Percentiles rank a stretch among this genome's conserved stretches.
Evolutionary conservation across 495 filamentous ascomycete genomes (phyloP).

Genomic region (Stereocaulon alpinum): DNA sequence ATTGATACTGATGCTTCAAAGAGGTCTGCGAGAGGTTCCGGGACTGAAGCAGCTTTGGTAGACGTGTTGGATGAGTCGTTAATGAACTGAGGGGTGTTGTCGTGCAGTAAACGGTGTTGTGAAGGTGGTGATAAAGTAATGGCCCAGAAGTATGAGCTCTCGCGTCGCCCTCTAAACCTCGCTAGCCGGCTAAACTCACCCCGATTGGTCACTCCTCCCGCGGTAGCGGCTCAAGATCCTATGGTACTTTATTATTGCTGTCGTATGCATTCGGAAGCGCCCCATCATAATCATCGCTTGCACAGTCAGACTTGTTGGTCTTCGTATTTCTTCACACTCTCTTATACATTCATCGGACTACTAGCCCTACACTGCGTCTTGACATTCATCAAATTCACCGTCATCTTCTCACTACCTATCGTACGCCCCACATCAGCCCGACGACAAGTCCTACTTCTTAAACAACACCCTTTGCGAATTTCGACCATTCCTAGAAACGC

Average conservation of each 20-base stretch:
- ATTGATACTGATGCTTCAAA: conserved; percentile 12
- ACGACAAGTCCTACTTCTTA: not conserved
- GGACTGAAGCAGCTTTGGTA: not conserved
- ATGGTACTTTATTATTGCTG: not conserved
- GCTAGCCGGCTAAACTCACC: conserved; percentile 1
- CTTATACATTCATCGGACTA: not conserved
- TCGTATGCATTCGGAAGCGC: not conserved
- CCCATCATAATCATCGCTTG: not conserved
- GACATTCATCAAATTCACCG: not conserved
- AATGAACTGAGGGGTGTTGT: conserved; percentile 3
- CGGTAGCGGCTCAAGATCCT: not conserved
- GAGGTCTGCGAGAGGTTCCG: not conserved
- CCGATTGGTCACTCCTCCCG: conserved; percentile 5
- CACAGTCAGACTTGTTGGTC: not conserved
- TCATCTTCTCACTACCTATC: not conserved
- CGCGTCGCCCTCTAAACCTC: conserved; percentile 11
- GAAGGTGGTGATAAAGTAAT: not conserved
- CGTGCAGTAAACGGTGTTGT: not conserved
- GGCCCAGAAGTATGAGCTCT: conserved; percentile 11
- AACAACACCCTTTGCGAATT: not conserved
- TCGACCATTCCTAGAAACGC: too few relatives aligned
- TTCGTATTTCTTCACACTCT: not conserved
- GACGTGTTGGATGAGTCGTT: conserved; percentile 12
- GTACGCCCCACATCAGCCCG: not conserved
- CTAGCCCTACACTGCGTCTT: not conserved